Evolutionary conservation across 2,329 filamentous ascomycete species (phyloP), one percentile per base, ranked within the genome.

Genomic region (Penicillium sp.): DNA sequence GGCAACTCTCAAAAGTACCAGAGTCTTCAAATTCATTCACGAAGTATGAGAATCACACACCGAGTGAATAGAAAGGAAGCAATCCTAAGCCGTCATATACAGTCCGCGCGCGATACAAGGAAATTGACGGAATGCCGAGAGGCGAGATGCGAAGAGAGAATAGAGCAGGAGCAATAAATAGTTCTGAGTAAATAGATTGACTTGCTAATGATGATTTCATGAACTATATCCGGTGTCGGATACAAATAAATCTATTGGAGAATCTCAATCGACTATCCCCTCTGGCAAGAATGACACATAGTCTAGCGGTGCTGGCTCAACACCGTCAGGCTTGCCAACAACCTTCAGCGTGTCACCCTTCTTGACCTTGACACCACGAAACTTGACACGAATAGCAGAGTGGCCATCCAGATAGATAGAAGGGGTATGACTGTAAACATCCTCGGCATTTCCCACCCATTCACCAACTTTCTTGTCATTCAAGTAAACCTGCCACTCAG

Each of bases 291-390:
- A 75, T 4, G 83, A 82, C 45, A 91, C 74, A 72, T 91, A 91
- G 75, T 91, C 88, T 62, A 91, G 57, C 4, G 88, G 86, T 55
- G 88, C 89, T 11, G 81, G 81, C 76, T 91, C 89, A 28, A 79
- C 76, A 0, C 87, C 87, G 72, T 88, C 79, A 0, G 88, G 82
- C 33, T 67, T 77, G 0, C 87, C 87, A 3, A 84, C 80, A 61
- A 89, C 81, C 66, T 78, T 84, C 56, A 89, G 64, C 57, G 72
- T 68, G 64, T 85, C 83, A 0, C 86, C 86, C 57, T 79, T 80
- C 42, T 71, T 67, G 6, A 89, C 75, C 16, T 78, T 68, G 0
- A 89, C 77, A 22, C 72, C 75, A 11, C 73, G 71, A 63, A 89
- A 90, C 0, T 84, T 89, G 42, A 89, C 80, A 4, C 89, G 78